Conservation (phyloP, 345 rosid species). For the Erodium maritimum region DNA sequence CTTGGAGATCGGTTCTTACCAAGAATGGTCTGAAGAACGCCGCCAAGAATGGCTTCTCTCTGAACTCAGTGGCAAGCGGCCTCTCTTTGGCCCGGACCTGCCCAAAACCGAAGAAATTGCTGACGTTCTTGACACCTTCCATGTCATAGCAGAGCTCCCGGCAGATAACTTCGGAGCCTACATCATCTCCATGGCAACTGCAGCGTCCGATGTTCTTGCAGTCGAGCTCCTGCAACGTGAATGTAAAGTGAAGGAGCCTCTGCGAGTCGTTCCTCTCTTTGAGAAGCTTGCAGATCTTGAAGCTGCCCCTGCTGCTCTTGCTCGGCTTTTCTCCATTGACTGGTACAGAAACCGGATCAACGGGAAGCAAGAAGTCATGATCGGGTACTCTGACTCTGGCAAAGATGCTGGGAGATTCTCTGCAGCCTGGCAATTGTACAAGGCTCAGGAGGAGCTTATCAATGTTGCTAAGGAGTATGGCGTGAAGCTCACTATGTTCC, state of each 20-base stretch:
- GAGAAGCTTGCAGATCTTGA: slow-evolving; percentile 98
- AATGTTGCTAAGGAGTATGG: slow-evolving; percentile 77
- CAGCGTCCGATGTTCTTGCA: slow-evolving; percentile 89
- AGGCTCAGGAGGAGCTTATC: slow-evolving; percentile 96
- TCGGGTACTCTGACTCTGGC: slow-evolving; percentile 96
- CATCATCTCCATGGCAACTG: slow-evolving; percentile 97
- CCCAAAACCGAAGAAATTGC: slow-evolving; percentile 88
- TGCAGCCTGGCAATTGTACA: slow-evolving; percentile 96
- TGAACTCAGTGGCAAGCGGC: slow-evolving; percentile 84
- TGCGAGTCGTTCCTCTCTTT: slow-evolving; percentile 94
- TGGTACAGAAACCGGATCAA: slow-evolving; percentile 85
- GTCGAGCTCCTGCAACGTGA: slow-evolving; percentile 96
- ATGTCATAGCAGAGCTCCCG: slow-evolving; percentile 79
- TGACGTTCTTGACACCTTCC: slow-evolving; percentile 76
- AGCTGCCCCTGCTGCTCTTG: slow-evolving; percentile 92
- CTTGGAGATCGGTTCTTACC: slow-evolving; percentile 71
- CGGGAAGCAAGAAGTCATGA: slow-evolving; percentile 99
- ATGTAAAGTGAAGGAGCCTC: slow-evolving; percentile 76
- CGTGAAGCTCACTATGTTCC: slow-evolving; percentile 95
- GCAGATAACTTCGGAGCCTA: slow-evolving; percentile 88
- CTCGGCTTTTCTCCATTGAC: slow-evolving; percentile 79
- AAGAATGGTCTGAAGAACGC: slow-evolving; percentile 80
- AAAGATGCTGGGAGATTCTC: slow-evolving; percentile 95
- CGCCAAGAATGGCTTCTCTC: slow-evolving; percentile 89
- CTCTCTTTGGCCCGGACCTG: slow-evolving; percentile 88